Percentiles rank a stretch among this genome's conserved stretches.
Conservation (phyloP, 805 yeast species). For the Pachysolen tannophilus region DNA sequence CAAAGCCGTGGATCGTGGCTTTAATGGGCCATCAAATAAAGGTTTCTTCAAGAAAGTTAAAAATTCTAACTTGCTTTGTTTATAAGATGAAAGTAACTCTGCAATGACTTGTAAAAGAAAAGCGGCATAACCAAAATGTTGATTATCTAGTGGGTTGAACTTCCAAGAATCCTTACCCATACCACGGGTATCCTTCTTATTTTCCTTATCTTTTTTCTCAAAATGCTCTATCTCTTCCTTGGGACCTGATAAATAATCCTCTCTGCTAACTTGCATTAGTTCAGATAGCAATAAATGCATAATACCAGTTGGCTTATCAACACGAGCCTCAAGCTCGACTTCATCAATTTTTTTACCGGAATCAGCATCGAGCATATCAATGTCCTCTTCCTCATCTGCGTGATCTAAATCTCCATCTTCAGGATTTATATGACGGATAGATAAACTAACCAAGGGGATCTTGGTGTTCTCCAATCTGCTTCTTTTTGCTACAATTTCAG, state of each 20-base stretch:
- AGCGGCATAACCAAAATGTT: constrained; percentile 54
- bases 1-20: constrained; percentile 71
- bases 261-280: constrained; percentile 37
- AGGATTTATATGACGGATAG: constrained; percentile 8
- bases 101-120: constrained; percentile 60
- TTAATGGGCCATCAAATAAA: constrained; percentile 29
- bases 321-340: neutral
- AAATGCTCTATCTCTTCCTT: constrained; percentile 16
- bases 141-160: constrained; percentile 25
- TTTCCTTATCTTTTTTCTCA: constrained; percentile 17
- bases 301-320: constrained; percentile 39
- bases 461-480: constrained; percentile 11
- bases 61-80: constrained; percentile 74
- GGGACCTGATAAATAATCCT: constrained; percentile 16
- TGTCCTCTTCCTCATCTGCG: constrained; percentile 20
- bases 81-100: constrained; percentile 73
- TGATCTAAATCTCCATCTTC: too few relatives aligned
- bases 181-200: constrained; percentile 18
- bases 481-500: constrained; percentile 15
- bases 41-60: constrained; percentile 64
- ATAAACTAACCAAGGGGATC: constrained; percentile 3
- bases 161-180: constrained; percentile 13
- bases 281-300: constrained; percentile 58
- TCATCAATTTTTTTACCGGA: constrained; percentile 10
- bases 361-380: constrained; percentile 22